Evolutionary conservation across 768 basidiomycete species (phyloP).

Genomic region (Chalciporus chontae): DNA sequence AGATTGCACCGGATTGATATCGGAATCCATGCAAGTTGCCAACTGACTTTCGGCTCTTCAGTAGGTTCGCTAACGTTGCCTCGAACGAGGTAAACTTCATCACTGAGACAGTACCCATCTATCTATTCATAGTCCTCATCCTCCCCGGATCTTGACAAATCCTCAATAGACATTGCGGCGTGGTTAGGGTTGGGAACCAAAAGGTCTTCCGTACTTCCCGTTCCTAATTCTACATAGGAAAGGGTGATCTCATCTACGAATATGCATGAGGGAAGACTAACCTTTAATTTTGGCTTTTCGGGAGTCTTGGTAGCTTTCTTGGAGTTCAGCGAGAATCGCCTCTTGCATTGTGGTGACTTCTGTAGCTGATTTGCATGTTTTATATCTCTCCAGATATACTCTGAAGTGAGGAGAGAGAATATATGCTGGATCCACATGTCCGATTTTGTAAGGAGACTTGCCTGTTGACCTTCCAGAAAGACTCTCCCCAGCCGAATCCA

Average conservation of each 20-base stretch:
- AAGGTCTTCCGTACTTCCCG: slow-evolving; percentile 52
- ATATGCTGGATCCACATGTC: not conserved
- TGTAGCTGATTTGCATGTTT: slow-evolving; percentile 59
- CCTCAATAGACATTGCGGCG: slow-evolving; percentile 14
- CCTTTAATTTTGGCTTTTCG: slow-evolving; percentile 45
- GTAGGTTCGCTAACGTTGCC: too few relatives aligned
- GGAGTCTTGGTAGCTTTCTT: slow-evolving; percentile 56
- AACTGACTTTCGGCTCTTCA: too few relatives aligned
- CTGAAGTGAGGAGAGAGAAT: not conserved
- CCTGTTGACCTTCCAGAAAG: slow-evolving; percentile 87
- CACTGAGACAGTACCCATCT: too few relatives aligned
- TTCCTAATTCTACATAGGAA: slow-evolving; percentile 9
- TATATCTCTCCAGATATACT: slow-evolving; percentile 68
- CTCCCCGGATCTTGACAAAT: slow-evolving; percentile 12
- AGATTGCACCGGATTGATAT: too few relatives aligned
- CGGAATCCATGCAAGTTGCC: too few relatives aligned
- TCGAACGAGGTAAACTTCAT: too few relatives aligned
- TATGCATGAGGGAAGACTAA: slow-evolving; percentile 20
- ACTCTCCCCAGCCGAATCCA: slow-evolving; percentile 88
- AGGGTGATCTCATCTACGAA: not conserved
- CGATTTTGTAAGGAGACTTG: slow-evolving; percentile 20
- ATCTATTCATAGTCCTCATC: slow-evolving; percentile 8
- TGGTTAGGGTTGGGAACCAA: slow-evolving; percentile 72
- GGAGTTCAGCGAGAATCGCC: slow-evolving; percentile 64
- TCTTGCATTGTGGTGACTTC: slow-evolving; percentile 63